Conservation (phyloP, 208 protist species). For the Leishmania mexicana region DNA sequence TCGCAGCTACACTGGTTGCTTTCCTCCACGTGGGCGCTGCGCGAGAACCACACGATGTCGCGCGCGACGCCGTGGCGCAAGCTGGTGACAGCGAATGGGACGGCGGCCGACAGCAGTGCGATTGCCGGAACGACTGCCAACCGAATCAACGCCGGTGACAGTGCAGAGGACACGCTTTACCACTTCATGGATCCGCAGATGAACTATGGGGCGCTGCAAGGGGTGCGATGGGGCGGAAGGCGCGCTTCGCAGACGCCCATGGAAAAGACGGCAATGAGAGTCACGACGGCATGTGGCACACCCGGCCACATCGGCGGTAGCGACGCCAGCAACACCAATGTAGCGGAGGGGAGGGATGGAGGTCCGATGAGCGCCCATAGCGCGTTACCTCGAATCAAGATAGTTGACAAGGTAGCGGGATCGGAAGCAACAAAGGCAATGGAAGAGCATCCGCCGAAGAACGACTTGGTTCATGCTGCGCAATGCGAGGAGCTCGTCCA, state of each 20-base stretch:
- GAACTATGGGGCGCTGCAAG: slow-evolving; percentile 40
- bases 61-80: neutral
- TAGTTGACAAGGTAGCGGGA: neutral
- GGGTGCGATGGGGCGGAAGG: slow-evolving; percentile 22
- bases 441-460: slow-evolving; percentile 16
- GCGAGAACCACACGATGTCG: slow-evolving; percentile 10
- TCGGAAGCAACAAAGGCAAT: neutral
- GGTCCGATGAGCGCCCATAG: neutral
- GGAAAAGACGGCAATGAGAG: neutral
- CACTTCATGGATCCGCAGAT: slow-evolving; percentile 49
- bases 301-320: neutral
- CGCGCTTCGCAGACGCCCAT: neutral
- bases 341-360: neutral
- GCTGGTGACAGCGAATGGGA: neutral
- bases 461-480: slow-evolving; percentile 42
- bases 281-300: neutral
- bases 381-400: neutral
- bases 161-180: slow-evolving; percentile 13
- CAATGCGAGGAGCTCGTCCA: slow-evolving; percentile 69
- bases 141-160: neutral
- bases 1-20: slow-evolving; percentile 59
- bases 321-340: neutral
- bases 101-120: neutral
- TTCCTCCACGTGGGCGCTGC: slow-evolving; percentile 38
- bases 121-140: too few species aligned